Percentiles rank a stretch among this genome's conserved stretches.
phyloP scores from a whole-genome alignment of 176 grass and related monocot genomes.

The Aegilops longissima region DNA sequence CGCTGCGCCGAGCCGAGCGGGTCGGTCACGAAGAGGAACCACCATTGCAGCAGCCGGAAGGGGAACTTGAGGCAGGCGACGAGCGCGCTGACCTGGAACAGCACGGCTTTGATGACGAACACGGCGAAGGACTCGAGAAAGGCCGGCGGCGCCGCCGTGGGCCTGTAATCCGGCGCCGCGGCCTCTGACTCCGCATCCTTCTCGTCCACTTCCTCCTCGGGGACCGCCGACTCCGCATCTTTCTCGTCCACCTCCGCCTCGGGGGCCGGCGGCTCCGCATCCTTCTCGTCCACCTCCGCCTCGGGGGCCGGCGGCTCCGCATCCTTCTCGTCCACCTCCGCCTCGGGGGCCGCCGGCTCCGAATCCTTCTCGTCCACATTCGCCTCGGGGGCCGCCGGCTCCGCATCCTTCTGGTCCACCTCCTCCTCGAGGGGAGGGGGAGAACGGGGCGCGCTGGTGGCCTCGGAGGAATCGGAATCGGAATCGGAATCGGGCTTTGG shows the following conservation, averaged over 20 bases:
- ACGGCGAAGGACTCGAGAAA: conserved; percentile 44
- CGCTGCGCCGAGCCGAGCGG: conserved; percentile 48
- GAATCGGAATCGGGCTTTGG: not conserved
- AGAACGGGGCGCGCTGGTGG: not conserved
- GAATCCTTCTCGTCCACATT: not conserved
- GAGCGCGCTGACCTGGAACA: conserved; percentile 64
- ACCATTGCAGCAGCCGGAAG: conserved; percentile 60
- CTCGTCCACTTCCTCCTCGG: too few relatives aligned
- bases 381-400: not conserved
- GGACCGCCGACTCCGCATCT: not conserved
- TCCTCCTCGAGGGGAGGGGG: not conserved
- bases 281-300: not conserved
- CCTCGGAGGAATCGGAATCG: conserved; percentile 13
- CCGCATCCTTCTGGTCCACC: not conserved
- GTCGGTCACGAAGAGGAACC: conserved; percentile 54
- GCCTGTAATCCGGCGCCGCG: not conserved
- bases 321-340: not conserved
- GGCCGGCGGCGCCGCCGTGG: not conserved
- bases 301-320: not conserved
- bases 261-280: too few relatives aligned
- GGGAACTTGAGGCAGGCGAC: conserved; percentile 55
- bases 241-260: not conserved
- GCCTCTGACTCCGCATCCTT: not conserved
- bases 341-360: not conserved
- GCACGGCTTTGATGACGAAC: conserved; percentile 62